These are phyloP conservation scores for Erysimum pusillum DNA, from an alignment of 441 rosid species.

Conservation along the genomic window DNA sequence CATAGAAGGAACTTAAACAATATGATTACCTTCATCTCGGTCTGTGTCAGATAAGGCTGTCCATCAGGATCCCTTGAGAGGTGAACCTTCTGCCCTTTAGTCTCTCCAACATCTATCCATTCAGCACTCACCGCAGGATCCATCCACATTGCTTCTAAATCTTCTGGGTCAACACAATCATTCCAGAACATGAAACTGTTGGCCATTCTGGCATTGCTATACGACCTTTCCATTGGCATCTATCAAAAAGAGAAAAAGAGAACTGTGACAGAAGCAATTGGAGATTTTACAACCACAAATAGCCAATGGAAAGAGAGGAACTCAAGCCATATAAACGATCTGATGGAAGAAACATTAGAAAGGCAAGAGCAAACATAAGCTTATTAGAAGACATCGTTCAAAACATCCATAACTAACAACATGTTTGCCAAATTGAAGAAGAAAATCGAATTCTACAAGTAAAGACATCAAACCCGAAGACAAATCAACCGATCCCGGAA, in stretches of 20 bases:
- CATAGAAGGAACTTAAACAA: background rate
- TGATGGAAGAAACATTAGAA: slow-evolving; percentile 5
- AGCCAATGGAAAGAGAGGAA: background rate
- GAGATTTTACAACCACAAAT: slow-evolving; percentile 11
- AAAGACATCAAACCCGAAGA: slow-evolving; percentile 12
- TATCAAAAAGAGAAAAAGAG: background rate
- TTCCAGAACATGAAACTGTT: slow-evolving; percentile 88
- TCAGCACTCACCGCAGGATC: slow-evolving; percentile 76
- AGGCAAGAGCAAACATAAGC: background rate
- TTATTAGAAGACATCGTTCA: slow-evolving; percentile 5
- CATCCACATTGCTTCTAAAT: slow-evolving; percentile 89
- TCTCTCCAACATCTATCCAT: slow-evolving; percentile 91
- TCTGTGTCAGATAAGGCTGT: slow-evolving; percentile 85
- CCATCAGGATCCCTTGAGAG: slow-evolving; percentile 97
- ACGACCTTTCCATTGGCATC: slow-evolving; percentile 48
- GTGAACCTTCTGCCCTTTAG: slow-evolving; percentile 79
- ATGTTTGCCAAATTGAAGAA: background rate
- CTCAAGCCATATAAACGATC: background rate
- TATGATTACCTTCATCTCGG: slow-evolving; percentile 79
- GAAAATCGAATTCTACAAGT: slow-evolving; percentile 3
- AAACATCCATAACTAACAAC: background rate
- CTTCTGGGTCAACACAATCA: slow-evolving; percentile 73
- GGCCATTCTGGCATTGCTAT: slow-evolving; percentile 57
- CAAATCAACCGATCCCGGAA: slow-evolving; percentile 20
- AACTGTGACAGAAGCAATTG: slow-evolving; percentile 10